Evolutionary conservation across 768 basidiomycete genomes (phyloP).

Genomic region (Gyrodon lividus): DNA sequence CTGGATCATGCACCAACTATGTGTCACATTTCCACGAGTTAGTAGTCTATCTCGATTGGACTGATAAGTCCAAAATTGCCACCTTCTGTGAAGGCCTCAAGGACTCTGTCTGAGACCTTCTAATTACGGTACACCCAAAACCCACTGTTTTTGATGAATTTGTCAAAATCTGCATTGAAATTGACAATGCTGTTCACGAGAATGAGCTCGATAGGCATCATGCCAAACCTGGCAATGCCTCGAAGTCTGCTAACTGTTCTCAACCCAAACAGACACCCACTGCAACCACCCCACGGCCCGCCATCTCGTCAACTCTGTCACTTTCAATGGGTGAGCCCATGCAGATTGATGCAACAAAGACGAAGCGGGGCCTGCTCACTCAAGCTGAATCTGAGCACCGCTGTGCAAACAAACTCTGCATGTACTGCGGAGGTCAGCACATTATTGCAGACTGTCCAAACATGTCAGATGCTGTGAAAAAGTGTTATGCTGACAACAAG

Average conservation of each 20-base stretch:
- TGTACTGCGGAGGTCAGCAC: constrained; percentile 37
- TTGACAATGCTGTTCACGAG: neutral
- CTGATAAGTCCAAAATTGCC: constrained; percentile 34
- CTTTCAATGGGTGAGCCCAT: constrained; percentile 20
- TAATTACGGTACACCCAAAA: constrained; percentile 3
- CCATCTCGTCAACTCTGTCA: neutral
- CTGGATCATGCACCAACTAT: constrained; percentile 29
- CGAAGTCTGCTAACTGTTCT: neutral
- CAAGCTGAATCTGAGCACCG: constrained; percentile 26
- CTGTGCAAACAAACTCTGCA: neutral
- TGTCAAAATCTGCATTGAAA: neutral
- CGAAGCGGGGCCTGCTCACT: constrained; percentile 27
- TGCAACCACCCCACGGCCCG: neutral
- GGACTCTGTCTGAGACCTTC: constrained; percentile 20
- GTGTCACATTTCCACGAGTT: constrained; percentile 28
- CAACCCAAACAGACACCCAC: neutral
- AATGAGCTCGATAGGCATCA: neutral
- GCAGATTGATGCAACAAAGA: constrained; percentile 29
- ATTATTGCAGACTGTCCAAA: constrained; percentile 27
- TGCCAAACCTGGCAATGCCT: neutral
- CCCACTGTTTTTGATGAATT: neutral
- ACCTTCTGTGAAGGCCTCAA: constrained; percentile 32
- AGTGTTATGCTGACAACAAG: neutral
- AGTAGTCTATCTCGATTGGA: constrained; percentile 27
- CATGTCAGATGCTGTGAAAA: constrained; percentile 17